phyloP scores from a whole-genome alignment of 192 early-diverging fungal species.

The Coemansia sp. region DNA sequence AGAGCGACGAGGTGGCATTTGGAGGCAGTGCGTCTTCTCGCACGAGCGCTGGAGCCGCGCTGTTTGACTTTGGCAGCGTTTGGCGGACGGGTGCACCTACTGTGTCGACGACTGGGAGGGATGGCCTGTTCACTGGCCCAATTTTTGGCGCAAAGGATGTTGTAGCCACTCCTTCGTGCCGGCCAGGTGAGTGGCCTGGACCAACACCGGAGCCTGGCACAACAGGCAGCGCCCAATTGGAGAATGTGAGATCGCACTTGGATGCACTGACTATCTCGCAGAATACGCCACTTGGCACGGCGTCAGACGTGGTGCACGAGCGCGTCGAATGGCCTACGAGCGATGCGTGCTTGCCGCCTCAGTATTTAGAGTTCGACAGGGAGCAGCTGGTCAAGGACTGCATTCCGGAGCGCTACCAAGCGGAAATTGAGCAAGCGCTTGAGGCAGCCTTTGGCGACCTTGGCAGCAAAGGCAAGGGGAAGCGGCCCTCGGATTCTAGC shows the following conservation, averaged over 20 bases:
- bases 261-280: slow-evolving; percentile 1
- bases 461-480: background rate
- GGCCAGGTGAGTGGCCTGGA: background rate
- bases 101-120: background rate
- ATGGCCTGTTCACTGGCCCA: slow-evolving; percentile 18
- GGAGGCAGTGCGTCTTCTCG: background rate
- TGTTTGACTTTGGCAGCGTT: slow-evolving; percentile 46
- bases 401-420: slow-evolving; percentile 15
- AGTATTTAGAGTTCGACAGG: slow-evolving; percentile 37
- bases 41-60: background rate
- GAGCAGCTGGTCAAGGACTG: slow-evolving; percentile 13
- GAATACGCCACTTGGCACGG: background rate
- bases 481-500: slow-evolving; percentile 26
- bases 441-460: slow-evolving; percentile 12
- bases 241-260: background rate
- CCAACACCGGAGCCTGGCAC: background rate
- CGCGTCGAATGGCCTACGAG: slow-evolving; percentile 29
- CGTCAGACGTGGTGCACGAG: background rate
- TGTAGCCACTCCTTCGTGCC: background rate
- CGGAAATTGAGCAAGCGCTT: slow-evolving; percentile 31
- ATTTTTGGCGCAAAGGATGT: slow-evolving; percentile 14
- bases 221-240: background rate
- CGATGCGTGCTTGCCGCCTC: slow-evolving; percentile 9
- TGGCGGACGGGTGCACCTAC: slow-evolving; percentile 17
- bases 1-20: background rate